Evolutionary conservation across 2,329 filamentous ascomycete genomes (phyloP).

Genomic region (Xylariaceae sp.): DNA sequence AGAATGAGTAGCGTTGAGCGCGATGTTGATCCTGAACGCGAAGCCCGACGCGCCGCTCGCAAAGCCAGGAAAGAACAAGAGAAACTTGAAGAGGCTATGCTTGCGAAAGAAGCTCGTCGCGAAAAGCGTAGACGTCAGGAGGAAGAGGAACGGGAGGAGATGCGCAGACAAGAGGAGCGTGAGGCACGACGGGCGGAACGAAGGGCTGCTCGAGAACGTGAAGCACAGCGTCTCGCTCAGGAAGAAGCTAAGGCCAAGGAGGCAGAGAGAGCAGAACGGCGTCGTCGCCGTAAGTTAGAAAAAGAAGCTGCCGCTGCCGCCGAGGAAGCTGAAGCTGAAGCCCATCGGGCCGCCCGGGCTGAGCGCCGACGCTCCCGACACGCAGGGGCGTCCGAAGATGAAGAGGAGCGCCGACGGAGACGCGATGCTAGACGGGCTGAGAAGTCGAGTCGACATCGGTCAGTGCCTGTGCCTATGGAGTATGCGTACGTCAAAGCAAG

Average conservation of each 20-base stretch:
- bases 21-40: conserved; percentile 51
- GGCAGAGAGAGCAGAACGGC: conserved; percentile 38
- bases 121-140: conserved; percentile 51
- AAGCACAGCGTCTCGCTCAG: conserved; percentile 46
- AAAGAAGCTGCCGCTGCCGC: conserved; percentile 42
- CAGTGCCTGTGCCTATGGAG: conserved; percentile 32
- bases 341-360: conserved; percentile 41
- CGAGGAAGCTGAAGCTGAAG: conserved; percentile 42
- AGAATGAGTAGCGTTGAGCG: conserved; percentile 46
- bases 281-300: conserved; percentile 34
- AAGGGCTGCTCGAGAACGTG: conserved; percentile 43
- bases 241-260: conserved; percentile 41
- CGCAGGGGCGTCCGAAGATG: conserved; percentile 43
- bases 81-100: conserved; percentile 50
- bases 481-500: conserved; percentile 40
- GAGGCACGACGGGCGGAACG: conserved; percentile 54
- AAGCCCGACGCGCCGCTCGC: conserved; percentile 59
- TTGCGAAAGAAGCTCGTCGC: conserved; percentile 44
- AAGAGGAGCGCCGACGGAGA: conserved; percentile 49
- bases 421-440: conserved; percentile 47
- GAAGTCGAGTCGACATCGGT: conserved; percentile 39
- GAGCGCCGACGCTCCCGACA: conserved; percentile 47
- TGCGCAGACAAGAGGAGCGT: conserved; percentile 51
- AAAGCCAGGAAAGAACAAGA: conserved; percentile 53
- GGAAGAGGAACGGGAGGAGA: conserved; percentile 50